A percentile compares a stretch with the other conserved stretches of the same genome.
These are phyloP conservation scores for Aethionema arabicum DNA, from an alignment of 345 rosid genomes.

Conservation along the genomic window DNA sequence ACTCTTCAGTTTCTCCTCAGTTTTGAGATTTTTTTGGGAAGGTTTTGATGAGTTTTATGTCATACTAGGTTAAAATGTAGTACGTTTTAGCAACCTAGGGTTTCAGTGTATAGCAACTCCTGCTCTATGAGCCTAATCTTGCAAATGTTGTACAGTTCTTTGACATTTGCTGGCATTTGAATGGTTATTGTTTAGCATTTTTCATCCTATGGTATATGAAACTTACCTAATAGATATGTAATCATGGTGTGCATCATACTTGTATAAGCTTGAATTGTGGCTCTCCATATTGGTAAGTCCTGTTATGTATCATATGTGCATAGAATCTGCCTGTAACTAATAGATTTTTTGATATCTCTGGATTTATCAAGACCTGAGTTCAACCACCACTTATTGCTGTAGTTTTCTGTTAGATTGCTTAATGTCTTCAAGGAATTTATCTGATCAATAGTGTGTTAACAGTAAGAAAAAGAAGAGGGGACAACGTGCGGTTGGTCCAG, in stretches of 20 bases:
- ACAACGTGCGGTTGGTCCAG: conserved; percentile 84
- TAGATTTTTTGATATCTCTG: no score
- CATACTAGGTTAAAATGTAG: conserved; percentile 23
- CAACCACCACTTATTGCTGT: not conserved
- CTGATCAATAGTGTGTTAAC: conserved; percentile 26
- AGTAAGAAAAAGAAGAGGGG: conserved; percentile 94
- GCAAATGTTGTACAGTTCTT: not conserved
- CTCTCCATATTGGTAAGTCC: not conserved
- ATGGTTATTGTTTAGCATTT: conserved; percentile 5
- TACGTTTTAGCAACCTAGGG: conserved; percentile 21
- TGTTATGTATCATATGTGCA: not conserved
- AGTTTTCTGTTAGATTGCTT: conserved; percentile 2
- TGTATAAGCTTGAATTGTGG: conserved; percentile 4
- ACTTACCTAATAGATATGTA: conserved; percentile 4
- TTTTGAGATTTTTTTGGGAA: conserved; percentile 10
- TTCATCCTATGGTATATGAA: not conserved
- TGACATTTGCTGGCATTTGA: not conserved
- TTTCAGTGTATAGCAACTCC: conserved; percentile 9
- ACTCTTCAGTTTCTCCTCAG: conserved; percentile 8
- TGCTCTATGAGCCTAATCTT: conserved; percentile 14
- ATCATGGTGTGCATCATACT: conserved; percentile 9
- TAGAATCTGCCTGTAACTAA: not conserved
- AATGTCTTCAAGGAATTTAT: conserved; percentile 4
- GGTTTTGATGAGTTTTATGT: conserved; percentile 5
- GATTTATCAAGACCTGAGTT: no score